Evolutionary conservation across 768 basidiomycete genomes (phyloP).

Genomic region (Serendipita sp.): DNA sequence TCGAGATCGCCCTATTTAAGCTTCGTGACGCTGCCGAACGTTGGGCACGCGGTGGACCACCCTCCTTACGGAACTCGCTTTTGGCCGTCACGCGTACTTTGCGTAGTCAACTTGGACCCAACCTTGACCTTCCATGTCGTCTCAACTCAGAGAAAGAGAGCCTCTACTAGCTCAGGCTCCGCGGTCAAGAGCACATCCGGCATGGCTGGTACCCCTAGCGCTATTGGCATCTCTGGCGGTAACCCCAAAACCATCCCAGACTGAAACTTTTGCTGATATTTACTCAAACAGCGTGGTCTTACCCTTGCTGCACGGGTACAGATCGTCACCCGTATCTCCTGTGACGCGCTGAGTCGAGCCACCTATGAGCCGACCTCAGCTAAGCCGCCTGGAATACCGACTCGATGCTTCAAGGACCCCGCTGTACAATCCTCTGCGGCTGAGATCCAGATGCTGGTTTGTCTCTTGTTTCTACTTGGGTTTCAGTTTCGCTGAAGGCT

Average conservation of each 20-base stretch:
- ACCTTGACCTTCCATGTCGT: not conserved
- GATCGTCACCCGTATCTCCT: conserved; percentile 64
- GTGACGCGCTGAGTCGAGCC: conserved; percentile 34
- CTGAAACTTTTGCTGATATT: not conserved
- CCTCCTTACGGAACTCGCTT: not conserved
- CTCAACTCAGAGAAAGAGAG: not conserved
- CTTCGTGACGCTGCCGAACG: not conserved
- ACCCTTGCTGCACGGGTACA: conserved; percentile 65
- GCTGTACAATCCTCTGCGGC: conserved; percentile 55
- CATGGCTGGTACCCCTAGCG: conserved; percentile 54
- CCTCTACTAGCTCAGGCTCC: not conserved
- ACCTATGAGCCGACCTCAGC: conserved; percentile 10
- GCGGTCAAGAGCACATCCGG: not conserved
- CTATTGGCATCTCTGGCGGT: conserved; percentile 52
- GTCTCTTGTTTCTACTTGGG: conserved; percentile 1
- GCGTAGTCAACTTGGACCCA: not conserved
- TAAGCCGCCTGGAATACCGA: conserved; percentile 7
- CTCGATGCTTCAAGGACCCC: conserved; percentile 29
- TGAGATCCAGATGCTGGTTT: conserved; percentile 22
- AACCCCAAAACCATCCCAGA: conserved; percentile 15
- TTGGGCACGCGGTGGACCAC: not conserved
- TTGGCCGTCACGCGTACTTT: not conserved
- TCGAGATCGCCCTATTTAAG: not conserved
- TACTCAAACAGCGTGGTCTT: conserved; percentile 45
- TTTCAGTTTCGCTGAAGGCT: conserved; percentile 17